phyloP scores from a whole-genome alignment of 1,284 basidiomycete species.

The Pyrrhoderma lamaoense region DNA sequence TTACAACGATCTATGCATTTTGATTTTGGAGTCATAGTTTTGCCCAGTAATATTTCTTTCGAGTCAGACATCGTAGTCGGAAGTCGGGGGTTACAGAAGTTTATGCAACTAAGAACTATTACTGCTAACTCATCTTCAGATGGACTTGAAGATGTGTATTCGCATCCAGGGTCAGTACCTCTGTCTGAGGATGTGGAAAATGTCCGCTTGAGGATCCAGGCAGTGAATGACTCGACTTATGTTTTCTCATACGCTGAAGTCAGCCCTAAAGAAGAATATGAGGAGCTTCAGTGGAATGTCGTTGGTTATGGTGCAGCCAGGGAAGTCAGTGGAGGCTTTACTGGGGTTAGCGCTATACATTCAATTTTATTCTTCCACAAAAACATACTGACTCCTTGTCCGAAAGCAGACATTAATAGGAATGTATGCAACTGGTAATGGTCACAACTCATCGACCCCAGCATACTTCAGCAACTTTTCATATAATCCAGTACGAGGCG shows the following conservation, averaged over 20 bases:
- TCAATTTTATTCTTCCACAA: no score
- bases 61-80: not conserved
- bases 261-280: not conserved
- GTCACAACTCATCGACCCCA: slow-evolving; percentile 14
- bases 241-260: slow-evolving; percentile 16
- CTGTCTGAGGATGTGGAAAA: slow-evolving; percentile 1
- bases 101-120: slow-evolving; percentile 16
- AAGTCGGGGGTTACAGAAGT: not conserved
- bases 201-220: slow-evolving; percentile 11
- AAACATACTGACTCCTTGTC: not conserved
- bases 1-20: slow-evolving; percentile 20
- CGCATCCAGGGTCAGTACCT: slow-evolving; percentile 10
- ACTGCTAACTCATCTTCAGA: slow-evolving; percentile 13
- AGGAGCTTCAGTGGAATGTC: slow-evolving; percentile 8
- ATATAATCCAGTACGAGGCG: slow-evolving; percentile 13
- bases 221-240: slow-evolving; percentile 18
- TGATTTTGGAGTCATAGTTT: slow-evolving; percentile 18
- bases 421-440: slow-evolving; percentile 21
- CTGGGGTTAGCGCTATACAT: slow-evolving; percentile 16
- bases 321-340: slow-evolving; percentile 22
- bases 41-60: not conserved
- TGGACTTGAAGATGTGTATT: slow-evolving; percentile 14
- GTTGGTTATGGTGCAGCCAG: slow-evolving; percentile 21
- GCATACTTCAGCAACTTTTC: slow-evolving; percentile 19
- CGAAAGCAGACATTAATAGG: slow-evolving; percentile 18